Evolutionary conservation across 495 filamentous ascomycete species (phyloP), one percentile per base, ranked within the genome.

Genomic region (Xylaria cubensis): DNA sequence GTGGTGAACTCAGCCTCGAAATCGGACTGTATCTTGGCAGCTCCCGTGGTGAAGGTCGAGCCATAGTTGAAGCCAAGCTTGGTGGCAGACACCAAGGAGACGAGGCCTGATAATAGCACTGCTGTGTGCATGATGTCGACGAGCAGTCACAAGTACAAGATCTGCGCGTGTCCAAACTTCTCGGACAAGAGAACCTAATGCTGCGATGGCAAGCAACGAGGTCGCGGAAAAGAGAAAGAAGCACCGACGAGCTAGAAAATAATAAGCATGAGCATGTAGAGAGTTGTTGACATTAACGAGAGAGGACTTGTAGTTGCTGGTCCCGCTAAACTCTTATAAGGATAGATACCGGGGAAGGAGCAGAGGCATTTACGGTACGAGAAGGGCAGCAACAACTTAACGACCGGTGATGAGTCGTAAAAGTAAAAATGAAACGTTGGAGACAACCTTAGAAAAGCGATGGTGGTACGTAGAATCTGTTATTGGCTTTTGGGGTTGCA

Each of bases 61-160:
- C 92, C 94, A 76, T 94, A 93, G 87, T 96, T 97, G 88, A 97
- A 97, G 73, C 94, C 94, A 74, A 91, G 85, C 75, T 80, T 84
- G 66, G 80, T 76, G 34, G 80, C 84, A 44, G 74, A 70, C 69
- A 73, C 78, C 56, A 76, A 64, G 17, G 80, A 74, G 65, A 79
- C 79, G 48, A 84, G 46, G 17, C 32, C 44, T n/a, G 32, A 8
- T 1, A 84, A 65, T 19, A 48, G 50, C 13, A 75, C 67, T 34
- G 73, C 17, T 36, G 61, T 36, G 12, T 74, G 74, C 84, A 86
- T 86, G 10, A 21, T 78, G 76, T 50, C n/a, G 53, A 36, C 46
- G 44, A n/a, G 63, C 4, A 44, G 7, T 42, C 1, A 41, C n/a
- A 15, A 44, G 39, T 2, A n/a, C 13, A 44, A 64, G 15, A 29